These are phyloP conservation scores for Hansfordia pulvinata DNA, from an alignment of 2,329 filamentous ascomycete genomes.

Conservation along the genomic window DNA sequence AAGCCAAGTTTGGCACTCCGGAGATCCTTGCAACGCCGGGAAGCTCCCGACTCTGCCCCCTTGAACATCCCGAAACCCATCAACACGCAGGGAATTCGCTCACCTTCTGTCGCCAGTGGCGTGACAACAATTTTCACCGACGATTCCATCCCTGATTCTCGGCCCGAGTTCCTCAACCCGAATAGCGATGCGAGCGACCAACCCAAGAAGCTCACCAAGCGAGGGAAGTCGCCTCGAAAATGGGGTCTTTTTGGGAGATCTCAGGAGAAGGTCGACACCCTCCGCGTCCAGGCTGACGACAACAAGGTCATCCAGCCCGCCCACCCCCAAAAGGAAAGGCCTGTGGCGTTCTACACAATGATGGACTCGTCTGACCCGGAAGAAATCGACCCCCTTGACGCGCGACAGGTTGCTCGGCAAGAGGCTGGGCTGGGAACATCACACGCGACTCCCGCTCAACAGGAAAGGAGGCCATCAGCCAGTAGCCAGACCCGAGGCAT, in stretches of 20 bases:
- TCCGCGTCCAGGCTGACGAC: too few relatives aligned
- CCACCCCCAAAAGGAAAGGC: slow-evolving; percentile 36
- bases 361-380: slow-evolving; percentile 45
- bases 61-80: slow-evolving; percentile 40
- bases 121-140: slow-evolving; percentile 45
- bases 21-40: slow-evolving; percentile 37
- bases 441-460: too few relatives aligned
- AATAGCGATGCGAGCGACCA: slow-evolving; percentile 13
- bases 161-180: slow-evolving; percentile 19
- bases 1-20: slow-evolving; percentile 40
- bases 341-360: slow-evolving; percentile 46
- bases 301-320: slow-evolving; percentile 35
- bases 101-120: slow-evolving; percentile 39
- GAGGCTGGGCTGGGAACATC: too few relatives aligned
- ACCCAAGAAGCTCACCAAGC: slow-evolving; percentile 43
- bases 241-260: slow-evolving; percentile 52
- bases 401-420: too few relatives aligned
- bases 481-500: slow-evolving; percentile 4
- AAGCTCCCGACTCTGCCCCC: slow-evolving; percentile 25
- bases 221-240: slow-evolving; percentile 39
- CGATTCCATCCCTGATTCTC: slow-evolving; percentile 32
- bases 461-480: slow-evolving; percentile 8
- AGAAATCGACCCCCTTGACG: slow-evolving; percentile 18
- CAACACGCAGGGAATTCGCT: slow-evolving; percentile 25
- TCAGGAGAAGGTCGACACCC: slow-evolving; percentile 23